phyloP scores from a whole-genome alignment of 768 basidiomycete species.

The Suillus lakei region DNA sequence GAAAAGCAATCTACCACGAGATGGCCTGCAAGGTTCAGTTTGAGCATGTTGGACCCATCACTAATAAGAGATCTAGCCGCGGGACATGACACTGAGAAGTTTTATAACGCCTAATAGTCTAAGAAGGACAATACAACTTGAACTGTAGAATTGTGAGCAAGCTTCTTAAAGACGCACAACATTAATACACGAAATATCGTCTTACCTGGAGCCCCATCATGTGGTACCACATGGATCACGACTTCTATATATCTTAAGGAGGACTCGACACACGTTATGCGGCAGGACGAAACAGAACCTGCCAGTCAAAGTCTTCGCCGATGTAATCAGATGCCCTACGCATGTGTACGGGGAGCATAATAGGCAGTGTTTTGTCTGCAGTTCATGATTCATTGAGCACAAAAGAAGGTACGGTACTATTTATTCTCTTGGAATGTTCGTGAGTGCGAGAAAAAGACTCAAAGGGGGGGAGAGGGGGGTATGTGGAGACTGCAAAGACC shows the following conservation, averaged over 20 bases:
- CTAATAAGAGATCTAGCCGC: not conserved
- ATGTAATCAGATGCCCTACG: not conserved
- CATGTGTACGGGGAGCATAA: not conserved
- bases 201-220: not conserved
- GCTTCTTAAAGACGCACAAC: not conserved
- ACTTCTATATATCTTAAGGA: not conserved
- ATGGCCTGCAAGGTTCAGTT: not conserved
- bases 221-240: not conserved
- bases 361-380: slow-evolving; percentile 2
- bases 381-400: slow-evolving; percentile 30
- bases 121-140: not conserved
- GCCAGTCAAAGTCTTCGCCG: not conserved
- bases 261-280: not conserved
- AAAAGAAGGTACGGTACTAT: slow-evolving; percentile 35
- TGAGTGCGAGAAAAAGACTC: slow-evolving; percentile 22
- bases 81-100: not conserved
- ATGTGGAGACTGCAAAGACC: slow-evolving; percentile 22
- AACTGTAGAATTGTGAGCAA: not conserved
- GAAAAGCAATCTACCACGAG: slow-evolving; percentile 7
- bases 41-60: not conserved
- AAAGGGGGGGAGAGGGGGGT: slow-evolving; percentile 35
- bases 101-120: not conserved
- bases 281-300: not conserved
- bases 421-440: slow-evolving; percentile 32
- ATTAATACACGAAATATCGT: not conserved